Evolutionary conservation across 2,329 filamentous ascomycete genomes (phyloP).

Genomic region (Blastomyces percursus): DNA sequence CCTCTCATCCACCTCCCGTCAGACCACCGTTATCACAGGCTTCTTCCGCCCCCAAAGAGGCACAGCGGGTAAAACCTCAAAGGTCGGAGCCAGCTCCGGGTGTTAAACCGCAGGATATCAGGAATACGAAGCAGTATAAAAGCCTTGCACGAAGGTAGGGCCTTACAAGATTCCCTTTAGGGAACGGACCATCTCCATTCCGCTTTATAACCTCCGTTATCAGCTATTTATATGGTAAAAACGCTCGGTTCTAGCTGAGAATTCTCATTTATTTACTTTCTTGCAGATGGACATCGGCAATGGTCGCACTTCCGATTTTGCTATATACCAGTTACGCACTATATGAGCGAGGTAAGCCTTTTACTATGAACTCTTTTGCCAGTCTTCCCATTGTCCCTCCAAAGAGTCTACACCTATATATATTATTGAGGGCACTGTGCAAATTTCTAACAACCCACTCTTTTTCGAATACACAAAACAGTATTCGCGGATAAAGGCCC

Average conservation of each 20-base stretch:
- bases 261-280: not conserved
- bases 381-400: not conserved
- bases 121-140: constrained; percentile 34
- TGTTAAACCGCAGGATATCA: constrained; percentile 22
- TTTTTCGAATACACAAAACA: not conserved
- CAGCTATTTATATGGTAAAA: not conserved
- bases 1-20: not conserved
- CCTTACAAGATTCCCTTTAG: constrained; percentile 2
- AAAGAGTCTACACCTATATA: not conserved
- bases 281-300: constrained; percentile 19
- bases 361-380: not conserved
- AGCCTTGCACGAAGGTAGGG: constrained; percentile 27
- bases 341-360: constrained; percentile 18
- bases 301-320: constrained; percentile 21
- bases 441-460: not conserved
- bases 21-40: not conserved
- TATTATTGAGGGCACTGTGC: not conserved
- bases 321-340: constrained; percentile 20
- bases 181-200: not conserved
- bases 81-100: not conserved
- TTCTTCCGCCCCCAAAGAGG: not conserved
- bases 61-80: not conserved
- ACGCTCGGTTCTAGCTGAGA: not conserved
- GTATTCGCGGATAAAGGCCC: constrained; percentile 1
- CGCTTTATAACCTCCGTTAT: no score